Conservation (phyloP, 257 asterid species). For the Catharanthus roseus region DNA sequence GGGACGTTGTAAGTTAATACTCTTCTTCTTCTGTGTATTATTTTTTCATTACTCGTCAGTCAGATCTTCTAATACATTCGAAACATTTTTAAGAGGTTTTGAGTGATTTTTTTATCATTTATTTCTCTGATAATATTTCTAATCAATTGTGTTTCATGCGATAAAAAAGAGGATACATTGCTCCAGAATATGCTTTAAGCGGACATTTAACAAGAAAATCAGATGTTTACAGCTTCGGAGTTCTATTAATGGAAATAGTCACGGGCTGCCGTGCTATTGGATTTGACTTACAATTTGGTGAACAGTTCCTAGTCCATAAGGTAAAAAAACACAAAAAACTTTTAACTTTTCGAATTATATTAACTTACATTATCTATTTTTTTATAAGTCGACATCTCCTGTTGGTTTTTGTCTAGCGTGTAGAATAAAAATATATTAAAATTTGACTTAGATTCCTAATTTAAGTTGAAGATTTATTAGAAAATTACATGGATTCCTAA, state of each 20-base stretch:
- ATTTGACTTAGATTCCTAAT: too few relatives aligned
- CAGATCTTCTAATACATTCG: too few relatives aligned
- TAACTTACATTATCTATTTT: too few relatives aligned
- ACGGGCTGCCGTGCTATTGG: conserved; percentile 53
- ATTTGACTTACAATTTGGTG: conserved; percentile 56
- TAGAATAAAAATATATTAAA: too few relatives aligned
- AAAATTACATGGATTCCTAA: too few relatives aligned
- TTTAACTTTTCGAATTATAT: too few relatives aligned
- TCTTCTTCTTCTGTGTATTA: not conserved
- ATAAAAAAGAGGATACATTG: conserved; percentile 62
- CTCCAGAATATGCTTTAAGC: conserved; percentile 76
- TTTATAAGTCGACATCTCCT: too few relatives aligned
- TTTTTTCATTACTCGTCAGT: too few relatives aligned
- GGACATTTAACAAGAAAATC: conserved; percentile 75
- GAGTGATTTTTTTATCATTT: too few relatives aligned
- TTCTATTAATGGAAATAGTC: conserved; percentile 57
- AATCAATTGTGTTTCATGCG: not conserved
- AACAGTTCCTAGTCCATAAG: conserved; percentile 68
- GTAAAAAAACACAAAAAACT: too few relatives aligned
- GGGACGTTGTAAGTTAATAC: conserved; percentile 63
- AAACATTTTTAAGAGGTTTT: not conserved
- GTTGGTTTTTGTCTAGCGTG: too few relatives aligned
- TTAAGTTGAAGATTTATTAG: too few relatives aligned
- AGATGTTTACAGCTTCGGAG: conserved; percentile 84
- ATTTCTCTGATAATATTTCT: not conserved